Evolutionary conservation across 2,329 filamentous ascomycete genomes (phyloP), one percentile per base, ranked within the genome.

Genomic region (Penicillium verrucosum): DNA sequence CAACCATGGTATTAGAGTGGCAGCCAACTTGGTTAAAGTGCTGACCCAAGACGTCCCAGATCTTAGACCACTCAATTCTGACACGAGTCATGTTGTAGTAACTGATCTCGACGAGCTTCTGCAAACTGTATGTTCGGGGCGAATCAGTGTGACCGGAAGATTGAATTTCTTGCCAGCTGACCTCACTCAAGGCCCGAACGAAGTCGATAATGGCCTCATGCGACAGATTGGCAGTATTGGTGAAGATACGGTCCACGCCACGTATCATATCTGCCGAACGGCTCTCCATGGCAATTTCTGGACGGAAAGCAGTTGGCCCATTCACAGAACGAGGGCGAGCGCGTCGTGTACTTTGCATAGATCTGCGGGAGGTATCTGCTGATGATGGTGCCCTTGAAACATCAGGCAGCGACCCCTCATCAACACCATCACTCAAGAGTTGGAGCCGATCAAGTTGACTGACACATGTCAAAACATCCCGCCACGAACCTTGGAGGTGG

Each of bases 31-130:
- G 88, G 73, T 97, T 97, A 81, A 99, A 99, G 71, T 99, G 95
- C 70, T 96, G 90, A 14, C 94, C 94, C n/a, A 99, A 83, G 1
- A 99, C 89, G 61, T 90, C 89, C 94, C 94, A 99, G 58, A 99
- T 96, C 67, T 89, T 93, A 12, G 89, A 95, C 94, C 94, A 99
- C 72, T 99, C 94, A 67, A 97, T 97, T 67, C 94, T 89, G 36
- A 99, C 93, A 80, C 94, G 87, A 57, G 90, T 92, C 94, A 99
- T 99, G 78, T 99, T 99, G 84, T 99, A 99, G 75, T 96, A 97
- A 73, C 91, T 96, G 74, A 99, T 97, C 75, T 99, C 94, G 16
- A 99, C 95, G 61, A 99, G 85, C 75, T 99, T 99, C 71, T 99
- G 94, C 60, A 99, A 79, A 77, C 92, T 97, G 81, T 97, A 99